These are phyloP conservation scores for Petunia hybrid DNA, from an alignment of 305 asterid genomes.

Conservation along the genomic window DNA sequence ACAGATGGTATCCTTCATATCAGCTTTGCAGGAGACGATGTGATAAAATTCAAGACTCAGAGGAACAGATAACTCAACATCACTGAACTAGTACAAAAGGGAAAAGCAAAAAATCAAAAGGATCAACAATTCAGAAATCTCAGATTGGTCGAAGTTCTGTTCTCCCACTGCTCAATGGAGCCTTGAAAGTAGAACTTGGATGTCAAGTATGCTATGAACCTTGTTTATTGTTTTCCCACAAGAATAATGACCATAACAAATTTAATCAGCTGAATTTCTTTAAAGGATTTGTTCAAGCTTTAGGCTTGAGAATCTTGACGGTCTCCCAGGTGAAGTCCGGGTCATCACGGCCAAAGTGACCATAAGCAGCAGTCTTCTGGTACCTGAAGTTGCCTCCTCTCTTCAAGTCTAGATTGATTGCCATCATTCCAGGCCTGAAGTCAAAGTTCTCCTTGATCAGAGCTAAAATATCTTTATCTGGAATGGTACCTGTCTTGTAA, in stretches of 20 bases:
- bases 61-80: not conserved
- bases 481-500: slow-evolving; percentile 77
- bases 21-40: too few relatives aligned
- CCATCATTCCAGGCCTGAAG: slow-evolving; percentile 92
- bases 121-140: slow-evolving; percentile 37
- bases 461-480: slow-evolving; percentile 71
- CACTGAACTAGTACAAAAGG: not conserved
- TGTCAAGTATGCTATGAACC: slow-evolving; percentile 27
- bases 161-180: slow-evolving; percentile 34
- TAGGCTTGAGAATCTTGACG: slow-evolving; percentile 79
- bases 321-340: slow-evolving; percentile 88
- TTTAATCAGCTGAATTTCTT: slow-evolving; percentile 28
- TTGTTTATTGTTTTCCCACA: slow-evolving; percentile 50
- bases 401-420: slow-evolving; percentile 77
- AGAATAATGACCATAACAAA: slow-evolving; percentile 29
- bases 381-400: slow-evolving; percentile 83
- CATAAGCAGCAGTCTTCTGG: slow-evolving; percentile 92
- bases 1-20: not conserved
- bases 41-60: not conserved
- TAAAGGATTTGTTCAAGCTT: slow-evolving; percentile 50
- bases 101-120: slow-evolving; percentile 25
- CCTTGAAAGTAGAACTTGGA: slow-evolving; percentile 43
- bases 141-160: slow-evolving; percentile 38
- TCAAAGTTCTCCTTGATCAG: slow-evolving; percentile 80
- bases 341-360: slow-evolving; percentile 85